A percentile compares a stretch with the other conserved stretches of the same genome.
phyloP scores from a whole-genome alignment of 495 filamentous ascomycete genomes.

The Viridothelium virens region DNA sequence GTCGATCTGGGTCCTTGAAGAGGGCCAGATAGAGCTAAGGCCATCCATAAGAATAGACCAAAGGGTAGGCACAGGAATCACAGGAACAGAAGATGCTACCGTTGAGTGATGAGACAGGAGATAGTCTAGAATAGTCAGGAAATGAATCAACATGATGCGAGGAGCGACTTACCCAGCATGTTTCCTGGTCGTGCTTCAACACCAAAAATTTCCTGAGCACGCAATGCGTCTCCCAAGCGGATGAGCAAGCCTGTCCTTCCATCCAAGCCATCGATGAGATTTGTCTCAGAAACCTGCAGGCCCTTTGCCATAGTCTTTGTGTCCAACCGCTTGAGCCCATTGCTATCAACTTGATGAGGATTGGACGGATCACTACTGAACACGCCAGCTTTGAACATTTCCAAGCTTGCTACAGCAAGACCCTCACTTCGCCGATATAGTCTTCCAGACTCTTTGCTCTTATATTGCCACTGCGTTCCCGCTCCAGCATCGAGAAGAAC shows the following conservation, averaged over 20 bases:
- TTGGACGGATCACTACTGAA: slow-evolving; percentile 78
- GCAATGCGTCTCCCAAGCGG: slow-evolving; percentile 66
- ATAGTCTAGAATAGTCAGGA: slow-evolving; percentile 55
- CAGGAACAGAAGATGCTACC: slow-evolving; percentile 74
- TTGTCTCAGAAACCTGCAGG: slow-evolving; percentile 72
- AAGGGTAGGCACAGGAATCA: slow-evolving; percentile 82
- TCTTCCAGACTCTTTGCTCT: slow-evolving; percentile 80
- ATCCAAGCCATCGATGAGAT: slow-evolving; percentile 80
- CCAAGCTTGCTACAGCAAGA: slow-evolving; percentile 83
- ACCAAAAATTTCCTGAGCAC: slow-evolving; percentile 79
- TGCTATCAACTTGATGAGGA: slow-evolving; percentile 82
- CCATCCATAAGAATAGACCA: slow-evolving; percentile 89
- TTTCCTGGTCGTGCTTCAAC: slow-evolving; percentile 80
- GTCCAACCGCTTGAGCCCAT: slow-evolving; percentile 66
- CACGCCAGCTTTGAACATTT: slow-evolving; percentile 95
- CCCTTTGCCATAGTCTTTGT: slow-evolving; percentile 66
- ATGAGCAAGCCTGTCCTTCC: slow-evolving; percentile 76
- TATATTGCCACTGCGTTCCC: slow-evolving; percentile 79
- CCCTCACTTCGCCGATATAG: slow-evolving; percentile 83
- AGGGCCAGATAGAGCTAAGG: slow-evolving; percentile 79
- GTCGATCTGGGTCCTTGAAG: slow-evolving; percentile 79
- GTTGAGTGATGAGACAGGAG: slow-evolving; percentile 86
- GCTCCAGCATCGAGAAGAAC: slow-evolving; percentile 84
- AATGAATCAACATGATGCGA: not conserved
- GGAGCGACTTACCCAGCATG: slow-evolving; percentile 67